Conservation (phyloP, 306 rosid species). For the Inga laurina region DNA sequence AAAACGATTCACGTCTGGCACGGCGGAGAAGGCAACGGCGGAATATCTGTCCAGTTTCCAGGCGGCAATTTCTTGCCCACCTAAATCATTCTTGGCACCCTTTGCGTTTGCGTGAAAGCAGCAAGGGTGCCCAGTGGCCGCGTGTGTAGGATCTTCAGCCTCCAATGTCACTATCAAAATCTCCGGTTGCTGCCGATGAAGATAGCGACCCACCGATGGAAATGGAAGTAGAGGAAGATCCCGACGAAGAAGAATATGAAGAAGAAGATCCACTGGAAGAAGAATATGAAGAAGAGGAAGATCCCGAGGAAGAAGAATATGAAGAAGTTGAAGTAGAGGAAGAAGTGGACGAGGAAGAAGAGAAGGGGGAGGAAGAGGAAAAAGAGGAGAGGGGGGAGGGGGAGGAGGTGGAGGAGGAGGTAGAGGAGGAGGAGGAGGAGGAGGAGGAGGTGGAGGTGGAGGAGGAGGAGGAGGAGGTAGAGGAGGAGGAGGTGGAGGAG, state of each 20-base stretch:
- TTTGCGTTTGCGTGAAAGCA: background rate
- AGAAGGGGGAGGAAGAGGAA: slow-evolving; percentile 15
- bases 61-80: background rate
- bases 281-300: slow-evolving; percentile 20
- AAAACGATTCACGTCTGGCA: background rate
- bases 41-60: background rate
- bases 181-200: slow-evolving; percentile 24
- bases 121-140: background rate
- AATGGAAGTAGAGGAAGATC: slow-evolving; percentile 22
- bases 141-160: background rate
- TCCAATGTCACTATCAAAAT: slow-evolving; percentile 34
- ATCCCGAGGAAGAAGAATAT: slow-evolving; percentile 29
- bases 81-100: background rate
- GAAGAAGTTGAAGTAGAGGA: background rate
- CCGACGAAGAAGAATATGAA: slow-evolving; percentile 22
- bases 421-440: background rate
- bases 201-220: slow-evolving; percentile 32
- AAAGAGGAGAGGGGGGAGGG: background rate
- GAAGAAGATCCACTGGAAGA: background rate
- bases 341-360: slow-evolving; percentile 16
- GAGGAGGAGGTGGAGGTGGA: slow-evolving; percentile 28
- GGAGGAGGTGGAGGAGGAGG: slow-evolving; percentile 6
- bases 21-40: slow-evolving; percentile 6
- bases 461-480: slow-evolving; percentile 19
- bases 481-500: slow-evolving; percentile 1